Base-by-base conservation (phyloP, 257 asterid genomes). In the Fraxinus quadrangulata region DNA sequence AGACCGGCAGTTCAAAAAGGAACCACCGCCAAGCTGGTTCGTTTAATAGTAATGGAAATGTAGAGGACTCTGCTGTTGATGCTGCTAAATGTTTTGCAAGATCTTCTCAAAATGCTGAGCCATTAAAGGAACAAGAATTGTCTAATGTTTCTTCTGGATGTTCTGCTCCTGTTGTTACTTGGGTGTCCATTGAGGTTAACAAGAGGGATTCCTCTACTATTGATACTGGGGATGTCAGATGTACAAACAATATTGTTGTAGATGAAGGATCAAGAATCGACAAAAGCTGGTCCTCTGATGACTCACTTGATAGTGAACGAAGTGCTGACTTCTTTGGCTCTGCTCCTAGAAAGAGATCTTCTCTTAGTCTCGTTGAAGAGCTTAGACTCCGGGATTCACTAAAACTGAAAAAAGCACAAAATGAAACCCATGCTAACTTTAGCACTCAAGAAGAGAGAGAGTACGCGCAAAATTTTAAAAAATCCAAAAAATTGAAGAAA, bases 251-350 rank as follows among this genome's bases (percentile, higher is more conserved):
- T 78, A 61, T 79, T 82, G 72, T 81, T 63, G 77, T 82, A 69
- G 92, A 88, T 83, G 87, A 90, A 78, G 89, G 86, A 54, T 88
- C 92, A 34, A 77, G 84, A 83, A 87, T 79, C 67, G 85, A 82
- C 80, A 81, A 84, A 79, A 86, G 88, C 70, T 85, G 85, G 83
- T 86, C 92, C 63, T 82, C 87, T 82, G 88, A 82, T 79, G 91
- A 84, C 74, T 84, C 82, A 23, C 80, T 77, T 70, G 86, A 86
- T 82, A 80, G 85, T 70, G 87, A 81, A 76, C 71, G 75, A 74
- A 71, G 82, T 81, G 73, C 85, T 11, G 87, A 80, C n/a, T 80
- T 82, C 67, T 71, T 17, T 67, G 87, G 83, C 70, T 75, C 87
- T 69, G 70, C 81, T 81, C 85, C 86, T 54, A 36, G 76, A 31